phyloP scores from a whole-genome alignment of 495 filamentous ascomycete species.

The Geopyxis carbonaria region DNA sequence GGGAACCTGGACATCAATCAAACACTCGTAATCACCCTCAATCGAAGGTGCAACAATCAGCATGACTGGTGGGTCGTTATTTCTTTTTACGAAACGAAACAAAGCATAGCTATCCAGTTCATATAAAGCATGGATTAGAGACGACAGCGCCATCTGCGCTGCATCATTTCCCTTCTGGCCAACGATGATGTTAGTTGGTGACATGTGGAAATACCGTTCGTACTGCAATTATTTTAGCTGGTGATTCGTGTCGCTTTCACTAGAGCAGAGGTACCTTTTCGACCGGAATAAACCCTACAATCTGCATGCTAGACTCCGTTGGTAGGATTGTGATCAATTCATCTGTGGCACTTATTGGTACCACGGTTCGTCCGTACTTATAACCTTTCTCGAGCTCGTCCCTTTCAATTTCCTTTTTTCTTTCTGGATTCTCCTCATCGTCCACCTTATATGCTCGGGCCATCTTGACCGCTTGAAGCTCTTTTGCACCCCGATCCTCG shows the following conservation, averaged over 20 bases:
- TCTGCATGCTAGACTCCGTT: conserved; percentile 52
- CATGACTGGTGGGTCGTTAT: conserved; percentile 55
- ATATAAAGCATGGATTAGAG: conserved; percentile 71
- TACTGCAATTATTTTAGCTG: conserved; percentile 36
- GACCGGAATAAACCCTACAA: conserved; percentile 69
- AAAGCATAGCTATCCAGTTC: conserved; percentile 78
- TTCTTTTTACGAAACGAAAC: conserved; percentile 68
- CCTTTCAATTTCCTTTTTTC: conserved; percentile 66
- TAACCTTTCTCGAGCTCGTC: conserved; percentile 86
- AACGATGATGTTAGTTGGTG: conserved; percentile 54
- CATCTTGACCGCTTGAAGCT: conserved; percentile 49
- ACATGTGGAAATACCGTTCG: conserved; percentile 71
- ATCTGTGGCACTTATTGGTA: conserved; percentile 73
- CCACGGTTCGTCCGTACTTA: conserved; percentile 80
- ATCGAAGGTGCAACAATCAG: conserved; percentile 70
- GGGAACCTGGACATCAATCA: conserved; percentile 70
- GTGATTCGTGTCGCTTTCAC: not conserved
- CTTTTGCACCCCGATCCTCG: conserved; percentile 29
- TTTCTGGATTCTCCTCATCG: conserved; percentile 54
- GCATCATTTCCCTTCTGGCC: conserved; percentile 55
- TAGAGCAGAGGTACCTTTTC: conserved; percentile 42
- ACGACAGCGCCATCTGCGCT: conserved; percentile 67
- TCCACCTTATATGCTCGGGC: conserved; percentile 63
- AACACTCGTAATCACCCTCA: conserved; percentile 66
- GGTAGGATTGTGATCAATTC: conserved; percentile 64